Evolutionary conservation across 2,329 filamentous ascomycete species (phyloP), one percentile per base, ranked within the genome.

Genomic region (Penicillium sp.): DNA sequence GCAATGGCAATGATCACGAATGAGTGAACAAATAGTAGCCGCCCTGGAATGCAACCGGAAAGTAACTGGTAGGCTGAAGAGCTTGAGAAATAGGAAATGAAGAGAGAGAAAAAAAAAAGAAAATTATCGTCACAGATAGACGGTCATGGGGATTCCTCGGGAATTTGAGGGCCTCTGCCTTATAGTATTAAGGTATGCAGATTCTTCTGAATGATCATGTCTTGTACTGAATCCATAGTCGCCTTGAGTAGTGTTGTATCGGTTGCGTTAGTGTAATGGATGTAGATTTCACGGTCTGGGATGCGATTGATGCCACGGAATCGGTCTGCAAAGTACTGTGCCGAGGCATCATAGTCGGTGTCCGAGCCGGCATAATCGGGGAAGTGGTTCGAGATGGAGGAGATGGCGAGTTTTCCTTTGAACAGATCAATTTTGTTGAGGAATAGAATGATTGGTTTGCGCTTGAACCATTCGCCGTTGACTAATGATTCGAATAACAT

Each of bases 341-440:
- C 88, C 25, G 88, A 88, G 52, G 89, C 83, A 73, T 90, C 89
- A 73, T 86, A 87, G 73, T 91, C 88, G 63, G 85, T 84, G 36
- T 86, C 77, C 10, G 88, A 85, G 31, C 89, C 90, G 61, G 85
- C 83, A 78, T 91, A 93, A 70, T 93, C 90, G 42, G 89, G 89
- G 76, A 93, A 93, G 59, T 91, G 87, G 54, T 86, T 84, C 57
- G 84, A 86, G 64, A 93, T 89, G 4, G 89, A 87, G 62, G 87
- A 90, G 56, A 83, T 79, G 3, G 81, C 76, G 36, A 93, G 81
- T 78, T 93, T 93, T 68, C 88, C 86, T 73, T 86, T 89, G 82
- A 93, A 93, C 13, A 93, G 80, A 75, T 93, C 90, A 79, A 93
- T 92, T 79, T 93, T 93, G 82, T 93, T 93, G 59, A 93, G 82